phyloP scores from a whole-genome alignment of 2,329 filamentous ascomycete species.

The Metarhizium brunneum region DNA sequence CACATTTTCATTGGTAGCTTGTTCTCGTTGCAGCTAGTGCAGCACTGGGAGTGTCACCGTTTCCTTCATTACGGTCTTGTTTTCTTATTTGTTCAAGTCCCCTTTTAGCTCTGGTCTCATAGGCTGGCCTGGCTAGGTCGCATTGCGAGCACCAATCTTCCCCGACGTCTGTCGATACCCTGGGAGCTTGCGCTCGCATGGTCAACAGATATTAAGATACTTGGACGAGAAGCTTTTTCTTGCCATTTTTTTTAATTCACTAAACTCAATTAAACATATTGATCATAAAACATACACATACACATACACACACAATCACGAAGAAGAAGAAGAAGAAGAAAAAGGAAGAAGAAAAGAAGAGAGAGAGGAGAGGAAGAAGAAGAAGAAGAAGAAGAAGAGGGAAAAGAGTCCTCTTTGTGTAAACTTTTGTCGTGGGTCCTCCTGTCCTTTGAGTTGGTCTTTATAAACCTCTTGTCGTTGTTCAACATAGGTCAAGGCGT shows the following conservation, averaged over 20 bases:
- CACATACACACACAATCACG: too few species aligned
- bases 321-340: too few species aligned
- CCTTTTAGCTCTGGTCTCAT: neutral
- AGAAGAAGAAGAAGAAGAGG: neutral
- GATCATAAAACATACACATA: too few species aligned
- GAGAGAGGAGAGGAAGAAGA: neutral
- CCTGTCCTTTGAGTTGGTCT: too few species aligned
- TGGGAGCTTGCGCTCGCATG: neutral
- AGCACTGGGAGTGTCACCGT: slow-evolving; percentile 7
- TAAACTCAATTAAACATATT: too few species aligned
- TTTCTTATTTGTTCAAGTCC: neutral
- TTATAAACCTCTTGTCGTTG: too few species aligned
- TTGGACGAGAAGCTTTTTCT: neutral
- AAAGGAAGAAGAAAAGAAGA: too few species aligned
- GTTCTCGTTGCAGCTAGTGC: slow-evolving; percentile 8
- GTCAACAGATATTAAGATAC: neutral
- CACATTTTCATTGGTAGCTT: slow-evolving; percentile 12
- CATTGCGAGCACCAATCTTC: neutral
- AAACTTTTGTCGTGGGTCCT: too few species aligned
- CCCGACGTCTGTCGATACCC: neutral
- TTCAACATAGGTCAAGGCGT: neutral
- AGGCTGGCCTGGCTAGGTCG: neutral
- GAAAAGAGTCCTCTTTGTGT: too few species aligned
- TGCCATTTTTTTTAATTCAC: too few species aligned
- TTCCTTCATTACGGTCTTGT: neutral